Evolutionary conservation across 2,329 filamentous ascomycete species (phyloP).

Genomic region (Eutypella sp.): DNA sequence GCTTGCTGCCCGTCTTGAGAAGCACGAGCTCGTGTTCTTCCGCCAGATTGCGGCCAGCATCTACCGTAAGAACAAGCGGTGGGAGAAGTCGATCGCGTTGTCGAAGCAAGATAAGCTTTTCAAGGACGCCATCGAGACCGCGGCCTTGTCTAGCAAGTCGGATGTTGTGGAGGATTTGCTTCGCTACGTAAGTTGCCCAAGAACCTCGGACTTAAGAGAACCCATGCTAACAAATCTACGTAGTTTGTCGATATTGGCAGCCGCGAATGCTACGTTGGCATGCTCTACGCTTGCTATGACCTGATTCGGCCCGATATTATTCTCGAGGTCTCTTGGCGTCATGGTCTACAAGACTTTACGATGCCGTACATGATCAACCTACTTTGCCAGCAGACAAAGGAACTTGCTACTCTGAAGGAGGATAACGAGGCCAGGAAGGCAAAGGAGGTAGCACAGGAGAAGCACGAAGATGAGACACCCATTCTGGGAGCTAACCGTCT

Average conservation of each 20-base stretch:
- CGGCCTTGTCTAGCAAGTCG: slow-evolving; percentile 82
- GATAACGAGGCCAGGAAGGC: slow-evolving; percentile 94
- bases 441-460: slow-evolving; percentile 66
- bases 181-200: slow-evolving; percentile 74
- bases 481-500: slow-evolving; percentile 85
- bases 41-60: slow-evolving; percentile 96
- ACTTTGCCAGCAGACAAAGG: slow-evolving; percentile 81
- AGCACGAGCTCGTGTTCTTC: slow-evolving; percentile 98
- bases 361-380: slow-evolving; percentile 99
- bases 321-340: slow-evolving; percentile 94
- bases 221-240: slow-evolving; percentile 27
- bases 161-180: slow-evolving; percentile 95
- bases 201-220: slow-evolving; percentile 1
- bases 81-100: slow-evolving; percentile 97
- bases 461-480: slow-evolving; percentile 87
- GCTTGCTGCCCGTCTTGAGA: slow-evolving; percentile 86
- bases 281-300: slow-evolving; percentile 98
- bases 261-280: slow-evolving; percentile 98
- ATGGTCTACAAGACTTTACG: slow-evolving; percentile 91
- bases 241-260: slow-evolving; percentile 99
- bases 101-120: slow-evolving; percentile 99
- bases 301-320: slow-evolving; percentile 90
- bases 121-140: slow-evolving; percentile 98
- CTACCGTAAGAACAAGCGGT: slow-evolving; percentile 99
- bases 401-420: slow-evolving; percentile 79